These are phyloP conservation scores for Globisporangium mamillatum DNA, from an alignment of 352 stramenopile species.

Conservation along the genomic window DNA sequence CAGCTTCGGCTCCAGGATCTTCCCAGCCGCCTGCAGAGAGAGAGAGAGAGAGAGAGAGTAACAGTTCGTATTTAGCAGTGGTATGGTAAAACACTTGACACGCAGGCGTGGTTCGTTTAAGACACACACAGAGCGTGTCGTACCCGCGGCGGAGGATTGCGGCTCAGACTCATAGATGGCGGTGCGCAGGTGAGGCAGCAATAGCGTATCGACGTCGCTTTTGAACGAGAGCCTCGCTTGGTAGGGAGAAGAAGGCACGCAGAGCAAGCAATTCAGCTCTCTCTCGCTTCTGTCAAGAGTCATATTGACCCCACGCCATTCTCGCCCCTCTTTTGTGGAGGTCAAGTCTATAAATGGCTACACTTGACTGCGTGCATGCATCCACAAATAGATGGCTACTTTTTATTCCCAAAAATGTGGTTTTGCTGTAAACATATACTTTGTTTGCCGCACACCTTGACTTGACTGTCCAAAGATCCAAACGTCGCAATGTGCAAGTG, in stretches of 20 bases:
- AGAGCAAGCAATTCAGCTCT: background rate
- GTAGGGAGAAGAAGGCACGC: background rate
- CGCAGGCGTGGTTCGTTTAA: background rate
- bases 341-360: background rate
- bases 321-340: background rate
- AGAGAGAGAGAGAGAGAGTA: background rate
- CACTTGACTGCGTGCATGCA: background rate
- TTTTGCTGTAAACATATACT: too few relatives aligned
- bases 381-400: background rate
- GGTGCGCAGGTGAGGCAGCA: background rate
- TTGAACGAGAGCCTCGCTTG: background rate
- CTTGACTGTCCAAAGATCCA: background rate
- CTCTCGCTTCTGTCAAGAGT: background rate
- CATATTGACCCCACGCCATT: background rate
- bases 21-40: conserved; percentile 38
- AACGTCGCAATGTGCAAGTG: conserved; percentile 5
- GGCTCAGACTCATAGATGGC: conserved; percentile 13
- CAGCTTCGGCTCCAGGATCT: conserved; percentile 26
- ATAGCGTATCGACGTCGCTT: background rate
- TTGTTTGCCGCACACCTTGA: too few relatives aligned
- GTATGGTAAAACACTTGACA: background rate
- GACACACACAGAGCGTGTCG: background rate
- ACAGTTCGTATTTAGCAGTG: background rate
- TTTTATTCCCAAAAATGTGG: background rate
- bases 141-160: conserved; percentile 31